Evolutionary conservation across 2,329 filamentous ascomycete species (phyloP).

Genomic region (Thermomyces lanuginosus): DNA sequence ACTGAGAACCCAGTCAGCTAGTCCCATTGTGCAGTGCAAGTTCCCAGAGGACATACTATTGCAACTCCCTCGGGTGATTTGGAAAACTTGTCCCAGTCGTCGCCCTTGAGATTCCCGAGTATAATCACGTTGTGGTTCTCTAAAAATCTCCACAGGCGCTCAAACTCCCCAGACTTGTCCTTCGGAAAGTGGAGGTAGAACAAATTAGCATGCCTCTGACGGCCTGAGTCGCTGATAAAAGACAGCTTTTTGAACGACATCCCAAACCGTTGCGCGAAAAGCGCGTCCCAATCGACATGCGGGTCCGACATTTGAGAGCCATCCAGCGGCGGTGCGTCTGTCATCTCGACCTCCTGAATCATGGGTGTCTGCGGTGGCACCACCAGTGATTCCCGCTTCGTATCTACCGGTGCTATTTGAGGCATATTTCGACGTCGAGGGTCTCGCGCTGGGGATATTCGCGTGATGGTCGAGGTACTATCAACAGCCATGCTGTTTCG

Average conservation of each 20-base stretch:
- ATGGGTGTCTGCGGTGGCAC: too few relatives aligned
- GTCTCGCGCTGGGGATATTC: too few relatives aligned
- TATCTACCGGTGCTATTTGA: too few relatives aligned
- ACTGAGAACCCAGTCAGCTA: slow-evolving; percentile 9
- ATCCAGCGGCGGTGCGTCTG: slow-evolving; percentile 1
- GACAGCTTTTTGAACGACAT: slow-evolving; percentile 17
- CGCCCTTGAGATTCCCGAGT: slow-evolving; percentile 15
- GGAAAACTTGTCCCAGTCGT: slow-evolving; percentile 22
- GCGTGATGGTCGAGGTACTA: too few relatives aligned
- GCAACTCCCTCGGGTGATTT: slow-evolving; percentile 15
- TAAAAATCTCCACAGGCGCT: slow-evolving; percentile 13
- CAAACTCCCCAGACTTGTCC: slow-evolving; percentile 11
- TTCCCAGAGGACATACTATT: slow-evolving; percentile 16
- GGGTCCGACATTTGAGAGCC: slow-evolving; percentile 2
- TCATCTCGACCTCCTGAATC: slow-evolving; percentile 7
- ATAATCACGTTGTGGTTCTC: slow-evolving; percentile 13
- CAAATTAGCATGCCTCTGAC: slow-evolving; percentile 9
- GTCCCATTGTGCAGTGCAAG: slow-evolving; percentile 7
- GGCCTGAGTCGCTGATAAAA: slow-evolving; percentile 8
- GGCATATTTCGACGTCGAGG: too few relatives aligned
- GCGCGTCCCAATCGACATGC: slow-evolving; percentile 7
- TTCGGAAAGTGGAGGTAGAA: slow-evolving; percentile 23
- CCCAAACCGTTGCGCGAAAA: slow-evolving; percentile 5
- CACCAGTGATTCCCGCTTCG: too few relatives aligned
- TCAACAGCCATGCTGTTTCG: too few relatives aligned